Conservation (phyloP, 106 monocot species). For the Alisma plantagoaquatica region DNA sequence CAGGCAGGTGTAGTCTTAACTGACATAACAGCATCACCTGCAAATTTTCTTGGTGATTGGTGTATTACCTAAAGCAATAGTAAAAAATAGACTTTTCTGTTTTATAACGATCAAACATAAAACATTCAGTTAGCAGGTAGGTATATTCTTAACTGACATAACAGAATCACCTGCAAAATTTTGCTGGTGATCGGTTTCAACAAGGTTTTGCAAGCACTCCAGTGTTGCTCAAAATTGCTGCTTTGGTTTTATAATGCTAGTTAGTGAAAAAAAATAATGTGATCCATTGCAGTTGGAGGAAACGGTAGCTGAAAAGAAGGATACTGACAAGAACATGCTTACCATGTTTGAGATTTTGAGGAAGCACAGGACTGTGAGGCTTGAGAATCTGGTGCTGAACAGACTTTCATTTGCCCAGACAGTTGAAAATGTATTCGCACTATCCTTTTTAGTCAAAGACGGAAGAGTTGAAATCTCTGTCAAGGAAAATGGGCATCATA, state of each 20-base stretch:
- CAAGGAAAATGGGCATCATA: conserved; percentile 28
- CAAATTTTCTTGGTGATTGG: too few species aligned
- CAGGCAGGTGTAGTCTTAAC: too few species aligned
- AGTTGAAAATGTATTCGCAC: conserved; percentile 70
- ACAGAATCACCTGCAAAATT: not conserved
- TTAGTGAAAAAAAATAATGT: not conserved
- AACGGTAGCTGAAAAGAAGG: conserved; percentile 24
- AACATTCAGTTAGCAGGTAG: not conserved
- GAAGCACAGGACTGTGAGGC: conserved; percentile 28
- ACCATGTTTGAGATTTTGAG: conserved; percentile 57
- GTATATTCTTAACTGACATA: not conserved
- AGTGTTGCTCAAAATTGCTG: not conserved
- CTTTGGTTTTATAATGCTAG: not conserved
- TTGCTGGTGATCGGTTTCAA: not conserved
- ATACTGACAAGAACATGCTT: conserved; percentile 67
- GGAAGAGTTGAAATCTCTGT: conserved; percentile 56
- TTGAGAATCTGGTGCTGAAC: conserved; percentile 61
- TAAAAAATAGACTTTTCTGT: too few species aligned
- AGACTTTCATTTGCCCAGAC: conserved; percentile 70
- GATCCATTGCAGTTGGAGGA: conserved; percentile 36
- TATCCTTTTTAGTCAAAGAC: conserved; percentile 80
- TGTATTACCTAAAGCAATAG: too few species aligned
- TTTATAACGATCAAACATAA: too few species aligned
- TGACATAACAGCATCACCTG: too few species aligned
- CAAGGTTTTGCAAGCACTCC: not conserved